Percentiles rank a stretch among this genome's conserved stretches.
phyloP scores from a whole-genome alignment of 176 grass and related monocot genomes.

The Oryza glumipatula region DNA sequence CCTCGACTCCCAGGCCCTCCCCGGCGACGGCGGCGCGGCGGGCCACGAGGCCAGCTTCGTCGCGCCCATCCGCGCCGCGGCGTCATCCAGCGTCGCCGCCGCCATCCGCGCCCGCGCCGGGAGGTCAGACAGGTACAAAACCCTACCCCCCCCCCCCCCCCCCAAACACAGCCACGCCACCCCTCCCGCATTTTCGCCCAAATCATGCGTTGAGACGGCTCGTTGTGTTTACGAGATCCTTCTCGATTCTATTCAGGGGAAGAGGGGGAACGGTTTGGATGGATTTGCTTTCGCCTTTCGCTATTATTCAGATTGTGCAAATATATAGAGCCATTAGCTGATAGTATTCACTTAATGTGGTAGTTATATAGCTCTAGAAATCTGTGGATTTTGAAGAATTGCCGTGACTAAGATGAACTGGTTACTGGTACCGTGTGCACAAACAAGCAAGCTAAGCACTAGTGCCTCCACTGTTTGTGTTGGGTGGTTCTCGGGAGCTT shows the following conservation, averaged over 20 bases:
- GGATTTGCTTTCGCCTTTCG: not conserved
- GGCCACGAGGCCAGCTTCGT: conserved; percentile 51
- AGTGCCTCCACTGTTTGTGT: not conserved
- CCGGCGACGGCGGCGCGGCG: not conserved
- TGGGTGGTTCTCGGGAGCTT: not conserved
- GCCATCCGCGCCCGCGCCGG: conserved; percentile 51
- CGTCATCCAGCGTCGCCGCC: conserved; percentile 52
- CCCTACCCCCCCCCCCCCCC: not conserved
- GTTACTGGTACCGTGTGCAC: not conserved
- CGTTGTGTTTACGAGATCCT: not conserved
- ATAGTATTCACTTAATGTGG: conserved; percentile 5
- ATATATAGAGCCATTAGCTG: not conserved
- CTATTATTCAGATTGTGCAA: not conserved
- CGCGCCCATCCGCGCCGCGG: conserved; percentile 60
- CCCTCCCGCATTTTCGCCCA: not conserved
- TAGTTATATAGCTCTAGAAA: not conserved
- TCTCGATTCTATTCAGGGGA: not conserved
- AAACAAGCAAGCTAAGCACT: not conserved
- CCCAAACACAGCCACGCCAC: not conserved
- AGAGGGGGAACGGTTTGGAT: not conserved
- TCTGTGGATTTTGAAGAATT: not conserved
- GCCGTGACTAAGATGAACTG: conserved; percentile 5
- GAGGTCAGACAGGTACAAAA: conserved; percentile 72
- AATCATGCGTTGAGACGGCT: not conserved
- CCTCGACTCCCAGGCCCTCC: conserved; percentile 57